Conservation (phyloP, 129 eudicot genomes). For the Flaveria bidentis region DNA sequence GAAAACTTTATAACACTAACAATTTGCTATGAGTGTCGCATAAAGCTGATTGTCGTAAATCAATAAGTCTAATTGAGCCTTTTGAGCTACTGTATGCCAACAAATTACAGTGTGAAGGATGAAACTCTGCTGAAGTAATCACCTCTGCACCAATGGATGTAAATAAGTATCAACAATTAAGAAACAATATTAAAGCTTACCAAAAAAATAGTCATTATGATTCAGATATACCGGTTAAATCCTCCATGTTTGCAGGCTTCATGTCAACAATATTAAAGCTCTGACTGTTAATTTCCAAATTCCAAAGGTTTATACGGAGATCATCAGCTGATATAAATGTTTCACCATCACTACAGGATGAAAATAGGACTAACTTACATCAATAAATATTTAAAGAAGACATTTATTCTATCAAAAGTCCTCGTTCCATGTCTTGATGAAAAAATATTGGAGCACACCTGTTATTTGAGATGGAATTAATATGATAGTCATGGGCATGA, state of each 20-base stretch:
- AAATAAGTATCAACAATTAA: constrained; percentile 9
- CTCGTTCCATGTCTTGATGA: neutral
- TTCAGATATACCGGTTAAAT: constrained; percentile 70
- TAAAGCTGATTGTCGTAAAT: constrained; percentile 90
- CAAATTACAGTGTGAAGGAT: constrained; percentile 87
- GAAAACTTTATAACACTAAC: constrained; percentile 51
- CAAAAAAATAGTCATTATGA: neutral
- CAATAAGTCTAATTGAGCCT: constrained; percentile 90
- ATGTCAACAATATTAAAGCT: constrained; percentile 92
- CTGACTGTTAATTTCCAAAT: constrained; percentile 87
- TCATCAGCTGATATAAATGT: constrained; percentile 99
- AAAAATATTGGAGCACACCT: constrained; percentile 46
- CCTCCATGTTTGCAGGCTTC: constrained; percentile 98
- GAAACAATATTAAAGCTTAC: neutral
- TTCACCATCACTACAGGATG: constrained; percentile 76
- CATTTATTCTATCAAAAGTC: neutral
- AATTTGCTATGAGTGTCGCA: constrained; percentile 85
- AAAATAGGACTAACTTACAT: constrained; percentile 23
- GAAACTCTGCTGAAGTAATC: constrained; percentile 94
- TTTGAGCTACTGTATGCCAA: constrained; percentile 97
- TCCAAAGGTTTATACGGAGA: constrained; percentile 95
- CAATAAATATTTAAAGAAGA: neutral
- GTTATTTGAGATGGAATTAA: constrained; percentile 93
- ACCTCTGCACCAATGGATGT: constrained; percentile 69
- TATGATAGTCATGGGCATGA: constrained; percentile 96